Evolutionary conservation across 768 basidiomycete species (phyloP).

Genomic region (Tulasnella sp.): DNA sequence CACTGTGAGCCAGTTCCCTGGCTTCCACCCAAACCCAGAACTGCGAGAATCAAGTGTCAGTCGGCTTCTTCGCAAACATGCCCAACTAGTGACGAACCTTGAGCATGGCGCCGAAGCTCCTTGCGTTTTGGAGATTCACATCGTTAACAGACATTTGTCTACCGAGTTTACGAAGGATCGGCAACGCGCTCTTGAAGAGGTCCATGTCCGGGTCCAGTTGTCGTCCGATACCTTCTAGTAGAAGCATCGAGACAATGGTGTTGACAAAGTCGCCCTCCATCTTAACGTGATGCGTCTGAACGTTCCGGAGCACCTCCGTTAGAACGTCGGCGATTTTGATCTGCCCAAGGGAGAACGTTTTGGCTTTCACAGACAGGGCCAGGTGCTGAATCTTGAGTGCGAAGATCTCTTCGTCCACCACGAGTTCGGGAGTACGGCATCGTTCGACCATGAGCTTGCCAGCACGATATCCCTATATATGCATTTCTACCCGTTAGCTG

Average conservation of each 20-base stretch:
- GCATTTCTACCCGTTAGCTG: neutral
- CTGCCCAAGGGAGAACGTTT: constrained; percentile 95
- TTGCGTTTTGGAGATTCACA: constrained; percentile 60
- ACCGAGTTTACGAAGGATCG: constrained; percentile 89
- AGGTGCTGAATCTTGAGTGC: constrained; percentile 98
- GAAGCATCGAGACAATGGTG: constrained; percentile 90
- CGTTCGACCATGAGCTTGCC: constrained; percentile 97
- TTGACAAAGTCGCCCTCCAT: constrained; percentile 99
- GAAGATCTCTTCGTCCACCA: constrained; percentile 90
- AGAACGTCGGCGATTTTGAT: constrained; percentile 95
- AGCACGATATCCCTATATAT: constrained; percentile 71
- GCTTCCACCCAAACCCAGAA: constrained; percentile 95
- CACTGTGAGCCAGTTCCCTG: constrained; percentile 77
- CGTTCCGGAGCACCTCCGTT: constrained; percentile 82
- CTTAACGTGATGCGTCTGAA: constrained; percentile 92
- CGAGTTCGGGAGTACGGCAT: constrained; percentile 87
- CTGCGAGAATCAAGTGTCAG: constrained; percentile 47
- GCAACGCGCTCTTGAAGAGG: constrained; percentile 92
- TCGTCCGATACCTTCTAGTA: constrained; percentile 94
- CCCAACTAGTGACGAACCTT: constrained; percentile 61
- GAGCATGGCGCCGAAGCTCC: constrained; percentile 78
- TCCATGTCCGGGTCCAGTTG: constrained; percentile 91
- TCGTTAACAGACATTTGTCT: constrained; percentile 85
- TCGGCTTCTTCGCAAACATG: neutral
- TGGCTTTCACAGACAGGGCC: constrained; percentile 89